A percentile compares a stretch with the other conserved stretches of the same genome.
Conservation (phyloP, 1,284 basidiomycete species). For the Golubevia pallescens region DNA sequence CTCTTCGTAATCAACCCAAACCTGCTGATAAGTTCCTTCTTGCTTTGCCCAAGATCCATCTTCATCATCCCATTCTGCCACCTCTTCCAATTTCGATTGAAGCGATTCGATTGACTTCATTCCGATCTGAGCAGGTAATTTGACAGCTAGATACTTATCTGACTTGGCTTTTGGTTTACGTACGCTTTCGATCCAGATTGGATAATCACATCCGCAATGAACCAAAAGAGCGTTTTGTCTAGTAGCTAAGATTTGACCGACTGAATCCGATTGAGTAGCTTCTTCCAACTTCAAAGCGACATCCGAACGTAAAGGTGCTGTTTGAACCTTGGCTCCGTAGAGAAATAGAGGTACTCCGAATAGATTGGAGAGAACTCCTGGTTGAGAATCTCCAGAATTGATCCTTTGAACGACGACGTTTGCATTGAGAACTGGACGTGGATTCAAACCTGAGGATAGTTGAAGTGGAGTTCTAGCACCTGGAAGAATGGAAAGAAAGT, state of each 20-base stretch:
- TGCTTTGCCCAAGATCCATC: slow-evolving; percentile 30
- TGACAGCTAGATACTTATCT: slow-evolving; percentile 64
- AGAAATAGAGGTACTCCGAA: slow-evolving; percentile 61
- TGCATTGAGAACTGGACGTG: slow-evolving; percentile 54
- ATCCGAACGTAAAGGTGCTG: slow-evolving; percentile 26
- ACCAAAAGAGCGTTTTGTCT: slow-evolving; percentile 66
- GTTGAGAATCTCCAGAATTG: slow-evolving; percentile 66
- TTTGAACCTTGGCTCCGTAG: slow-evolving; percentile 66
- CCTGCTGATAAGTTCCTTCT: slow-evolving; percentile 66
- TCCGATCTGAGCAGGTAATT: slow-evolving; percentile 66
- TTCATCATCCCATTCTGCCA: slow-evolving; percentile 62
- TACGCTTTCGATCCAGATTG: slow-evolving; percentile 67
- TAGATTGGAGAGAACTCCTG: slow-evolving; percentile 65
- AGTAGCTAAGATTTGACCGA: slow-evolving; percentile 65
- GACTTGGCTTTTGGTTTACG: slow-evolving; percentile 65
- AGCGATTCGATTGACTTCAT: slow-evolving; percentile 56
- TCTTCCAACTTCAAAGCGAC: slow-evolving; percentile 20
- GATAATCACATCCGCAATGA: slow-evolving; percentile 61
- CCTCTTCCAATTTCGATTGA: slow-evolving; percentile 46
- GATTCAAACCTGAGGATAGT: slow-evolving; percentile 30
- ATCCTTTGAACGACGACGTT: slow-evolving; percentile 64
- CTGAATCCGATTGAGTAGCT: slow-evolving; percentile 21
- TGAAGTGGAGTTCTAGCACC: not conserved
- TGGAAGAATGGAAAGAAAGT: slow-evolving; percentile 21
- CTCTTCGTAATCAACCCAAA: slow-evolving; percentile 65